A percentile compares a stretch with the other conserved stretches of the same genome.
Conservation (phyloP, 1,139 yeast genomes). For the Taphrina betulina region DNA sequence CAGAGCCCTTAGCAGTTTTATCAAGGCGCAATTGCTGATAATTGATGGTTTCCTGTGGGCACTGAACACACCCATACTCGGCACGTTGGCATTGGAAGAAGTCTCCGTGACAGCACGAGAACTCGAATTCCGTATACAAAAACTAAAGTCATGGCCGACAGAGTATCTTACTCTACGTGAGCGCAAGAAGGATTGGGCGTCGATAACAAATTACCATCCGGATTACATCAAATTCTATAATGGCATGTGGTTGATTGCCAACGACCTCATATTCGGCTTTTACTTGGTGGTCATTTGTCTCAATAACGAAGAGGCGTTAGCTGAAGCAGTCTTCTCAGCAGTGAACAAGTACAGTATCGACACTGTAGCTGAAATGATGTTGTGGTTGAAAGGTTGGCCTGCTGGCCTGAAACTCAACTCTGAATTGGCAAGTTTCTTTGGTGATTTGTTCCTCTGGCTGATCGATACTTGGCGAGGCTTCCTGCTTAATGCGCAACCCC, state of each 20-base stretch:
- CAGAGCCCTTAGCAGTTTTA: not conserved
- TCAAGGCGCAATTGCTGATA: not conserved
- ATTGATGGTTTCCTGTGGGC: constrained; percentile 7
- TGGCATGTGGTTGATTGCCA: constrained; percentile 79
- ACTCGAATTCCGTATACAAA: constrained; percentile 72
- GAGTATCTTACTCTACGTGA: constrained; percentile 63
- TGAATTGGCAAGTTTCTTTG: constrained; percentile 80
- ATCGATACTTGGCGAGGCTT: constrained; percentile 61
- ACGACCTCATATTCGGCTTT: constrained; percentile 76
- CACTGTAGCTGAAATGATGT: constrained; percentile 52
- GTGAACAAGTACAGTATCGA: constrained; percentile 45
- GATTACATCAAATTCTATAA: constrained; percentile 89
- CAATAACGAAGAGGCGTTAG: constrained; percentile 46
- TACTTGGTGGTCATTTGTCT: constrained; percentile 56
- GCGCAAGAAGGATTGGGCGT: constrained; percentile 45
- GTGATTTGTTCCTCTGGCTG: constrained; percentile 84
- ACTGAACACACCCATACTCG: constrained; percentile 1
- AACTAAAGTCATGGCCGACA: constrained; percentile 73
- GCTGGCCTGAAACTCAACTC: constrained; percentile 91
- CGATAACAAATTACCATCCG: constrained; percentile 46
- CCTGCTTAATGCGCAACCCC: constrained; percentile 42
- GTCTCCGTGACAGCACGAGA: constrained; percentile 67
- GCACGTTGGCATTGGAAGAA: constrained; percentile 45
- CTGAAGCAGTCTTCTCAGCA: constrained; percentile 37
- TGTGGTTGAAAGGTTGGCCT: constrained; percentile 84